Base-by-base conservation (phyloP, 805 yeast species). In the Diddensiella transvaalensis region DNA sequence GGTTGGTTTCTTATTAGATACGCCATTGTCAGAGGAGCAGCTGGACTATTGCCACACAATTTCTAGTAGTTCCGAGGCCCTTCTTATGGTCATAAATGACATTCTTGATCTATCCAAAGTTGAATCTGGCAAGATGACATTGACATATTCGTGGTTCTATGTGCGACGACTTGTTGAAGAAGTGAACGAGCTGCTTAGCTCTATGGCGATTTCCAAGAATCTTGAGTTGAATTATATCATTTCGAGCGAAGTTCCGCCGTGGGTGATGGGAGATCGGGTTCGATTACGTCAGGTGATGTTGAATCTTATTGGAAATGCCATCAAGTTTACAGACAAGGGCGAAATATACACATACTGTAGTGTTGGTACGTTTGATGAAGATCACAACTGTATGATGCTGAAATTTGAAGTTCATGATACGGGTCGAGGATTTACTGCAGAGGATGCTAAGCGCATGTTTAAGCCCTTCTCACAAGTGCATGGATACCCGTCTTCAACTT, bases 1-100 rank as follows among this genome's bases (percentile, higher is more conserved):
- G 67, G 68, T 65, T 6, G 59, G 60, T 30, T 65, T 65, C 40
- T 44, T 65, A 41, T 47, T 65, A 42, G 69, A 65, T 40, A 65
- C 69, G 4, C 51, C 56, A 5, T 47, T 65, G 24, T 49, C 65
- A 3, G 54, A 58, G 13, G 68, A 65, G 46, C 69, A 65, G 53
- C 50, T 64, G 44, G 68, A 64, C 41, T 65, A 65, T 42, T 65
- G 68, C 36, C 66, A 61, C 40, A 65, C 67, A 1, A 65, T 65
- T 26, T 59, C 66, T 4, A 58, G 60, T 42, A 60, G 65, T 26
- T 57, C 68, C 8, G 66, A 61, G 24, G 67, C 69, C 1, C 45
- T 65, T 24, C 47, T 65, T 24, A 57, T 63, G 58, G 68, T 65
- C 4, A 65, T 65, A 42, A 65, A 65, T 46, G 69, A 65, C 47